phyloP scores from a whole-genome alignment of 2,329 filamentous ascomycete species.

The Aureobasidium sp. region DNA sequence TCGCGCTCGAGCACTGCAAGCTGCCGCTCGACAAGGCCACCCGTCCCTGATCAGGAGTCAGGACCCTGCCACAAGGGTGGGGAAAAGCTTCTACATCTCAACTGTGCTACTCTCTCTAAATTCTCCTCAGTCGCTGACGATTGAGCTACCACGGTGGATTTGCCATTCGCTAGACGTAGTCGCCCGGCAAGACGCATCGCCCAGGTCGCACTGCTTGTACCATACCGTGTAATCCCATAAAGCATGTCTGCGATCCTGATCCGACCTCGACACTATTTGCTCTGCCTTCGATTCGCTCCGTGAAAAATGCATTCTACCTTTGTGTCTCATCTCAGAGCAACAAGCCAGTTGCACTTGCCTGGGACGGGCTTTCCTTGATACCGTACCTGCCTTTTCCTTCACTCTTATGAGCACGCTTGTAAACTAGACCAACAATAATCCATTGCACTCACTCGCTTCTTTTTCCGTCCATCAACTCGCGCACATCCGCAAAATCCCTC shows the following conservation, averaged over 20 bases:
- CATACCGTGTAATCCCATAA: neutral
- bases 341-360: neutral
- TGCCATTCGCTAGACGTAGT: neutral
- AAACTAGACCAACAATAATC: neutral
- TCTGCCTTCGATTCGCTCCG: neutral
- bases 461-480: neutral
- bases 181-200: neutral
- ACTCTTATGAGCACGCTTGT: neutral
- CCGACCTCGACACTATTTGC: conserved; percentile 1
- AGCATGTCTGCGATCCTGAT: neutral
- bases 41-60: neutral
- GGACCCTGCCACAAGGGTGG: conserved; percentile 4
- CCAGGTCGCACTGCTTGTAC: conserved; percentile 8
- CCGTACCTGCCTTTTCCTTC: neutral
- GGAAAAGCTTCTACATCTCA: conserved; percentile 5
- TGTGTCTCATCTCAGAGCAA: neutral
- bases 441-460: neutral
- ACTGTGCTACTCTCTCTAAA: conserved; percentile 2
- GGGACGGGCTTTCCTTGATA: neutral
- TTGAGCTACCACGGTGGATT: neutral
- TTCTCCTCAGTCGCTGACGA: neutral
- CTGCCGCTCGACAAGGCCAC: neutral
- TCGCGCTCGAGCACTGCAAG: neutral
- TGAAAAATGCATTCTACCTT: neutral
- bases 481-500: neutral